A percentile compares a stretch with the other conserved stretches of the same genome.
phyloP scores from a whole-genome alignment of 1,284 basidiomycete genomes.

The Tilletia indica region DNA sequence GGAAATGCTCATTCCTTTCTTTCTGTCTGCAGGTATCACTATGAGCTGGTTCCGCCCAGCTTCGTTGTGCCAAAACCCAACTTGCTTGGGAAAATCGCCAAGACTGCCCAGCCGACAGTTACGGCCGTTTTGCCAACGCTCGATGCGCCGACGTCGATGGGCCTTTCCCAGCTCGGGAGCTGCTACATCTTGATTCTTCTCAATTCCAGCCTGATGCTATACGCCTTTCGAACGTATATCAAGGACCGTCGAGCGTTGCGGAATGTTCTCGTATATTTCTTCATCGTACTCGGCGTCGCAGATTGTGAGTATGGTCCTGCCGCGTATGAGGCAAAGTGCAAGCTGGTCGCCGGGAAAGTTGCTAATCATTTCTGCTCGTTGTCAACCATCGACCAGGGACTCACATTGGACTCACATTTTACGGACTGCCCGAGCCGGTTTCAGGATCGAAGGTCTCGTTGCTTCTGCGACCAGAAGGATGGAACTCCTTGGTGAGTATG shows the following conservation, averaged over 20 bases:
- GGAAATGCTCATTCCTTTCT: background rate
- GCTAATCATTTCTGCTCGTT: background rate
- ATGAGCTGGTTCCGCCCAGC: constrained; percentile 31
- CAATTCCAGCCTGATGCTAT: constrained; percentile 40
- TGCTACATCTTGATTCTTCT: constrained; percentile 47
- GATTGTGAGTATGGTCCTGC: constrained; percentile 33
- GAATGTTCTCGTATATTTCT: constrained; percentile 31
- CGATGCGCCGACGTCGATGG: constrained; percentile 30
- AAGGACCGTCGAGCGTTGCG: constrained; percentile 27
- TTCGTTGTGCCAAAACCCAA: constrained; percentile 19
- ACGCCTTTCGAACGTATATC: constrained; percentile 29
- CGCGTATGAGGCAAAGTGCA: background rate
- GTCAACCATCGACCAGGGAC: constrained; percentile 28
- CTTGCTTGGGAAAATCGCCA: constrained; percentile 24
- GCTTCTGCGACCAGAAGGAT: constrained; percentile 26
- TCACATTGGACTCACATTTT: constrained; percentile 42
- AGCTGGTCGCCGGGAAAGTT: background rate
- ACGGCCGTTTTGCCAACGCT: background rate
- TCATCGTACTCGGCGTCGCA: constrained; percentile 39
- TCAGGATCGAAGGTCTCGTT: constrained; percentile 25
- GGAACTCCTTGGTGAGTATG: constrained; percentile 36
- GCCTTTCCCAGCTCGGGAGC: constrained; percentile 39
- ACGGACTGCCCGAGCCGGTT: constrained; percentile 28
- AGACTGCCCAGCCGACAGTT: constrained; percentile 21
- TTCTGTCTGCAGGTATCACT: constrained; percentile 31